Conservation (phyloP, 2,329 filamentous ascomycete genomes). For the Pestalotiopsis sp. region DNA sequence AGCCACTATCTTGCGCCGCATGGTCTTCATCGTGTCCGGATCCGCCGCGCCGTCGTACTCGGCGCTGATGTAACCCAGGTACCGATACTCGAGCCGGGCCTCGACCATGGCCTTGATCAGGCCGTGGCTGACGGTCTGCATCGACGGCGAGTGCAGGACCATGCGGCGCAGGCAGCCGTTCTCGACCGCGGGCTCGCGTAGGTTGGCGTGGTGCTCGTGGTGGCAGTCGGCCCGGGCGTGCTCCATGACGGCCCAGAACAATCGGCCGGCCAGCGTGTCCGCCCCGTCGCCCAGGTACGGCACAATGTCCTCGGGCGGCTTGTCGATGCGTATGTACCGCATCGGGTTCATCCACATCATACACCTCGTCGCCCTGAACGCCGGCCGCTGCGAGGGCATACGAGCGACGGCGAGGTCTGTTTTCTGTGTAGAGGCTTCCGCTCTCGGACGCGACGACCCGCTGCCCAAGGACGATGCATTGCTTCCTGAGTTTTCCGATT, state of each 20-base stretch:
- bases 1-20: slow-evolving; percentile 17
- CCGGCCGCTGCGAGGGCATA: slow-evolving; percentile 8
- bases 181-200: slow-evolving; percentile 3
- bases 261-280: slow-evolving; percentile 26
- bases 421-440: not conserved
- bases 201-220: slow-evolving; percentile 15
- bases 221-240: slow-evolving; percentile 22
- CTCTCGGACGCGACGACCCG: not conserved
- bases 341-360: slow-evolving; percentile 25
- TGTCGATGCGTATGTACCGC: slow-evolving; percentile 19
- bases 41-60: slow-evolving; percentile 14
- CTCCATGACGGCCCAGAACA: slow-evolving; percentile 30
- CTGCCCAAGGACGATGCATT: not conserved
- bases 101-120: slow-evolving; percentile 26
- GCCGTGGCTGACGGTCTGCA: slow-evolving; percentile 17
- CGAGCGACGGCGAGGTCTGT: not conserved
- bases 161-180: not conserved
- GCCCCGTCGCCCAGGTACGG: slow-evolving; percentile 28
- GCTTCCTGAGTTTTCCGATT: not conserved
- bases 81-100: slow-evolving; percentile 22
- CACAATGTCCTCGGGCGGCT: slow-evolving; percentile 22
- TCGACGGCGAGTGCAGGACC: slow-evolving; percentile 21
- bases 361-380: slow-evolving; percentile 16
- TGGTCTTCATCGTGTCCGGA: slow-evolving; percentile 9
- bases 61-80: slow-evolving; percentile 19